These are phyloP conservation scores for Leonotis leonurus DNA, from an alignment of 257 asterid species.

Conservation along the genomic window DNA sequence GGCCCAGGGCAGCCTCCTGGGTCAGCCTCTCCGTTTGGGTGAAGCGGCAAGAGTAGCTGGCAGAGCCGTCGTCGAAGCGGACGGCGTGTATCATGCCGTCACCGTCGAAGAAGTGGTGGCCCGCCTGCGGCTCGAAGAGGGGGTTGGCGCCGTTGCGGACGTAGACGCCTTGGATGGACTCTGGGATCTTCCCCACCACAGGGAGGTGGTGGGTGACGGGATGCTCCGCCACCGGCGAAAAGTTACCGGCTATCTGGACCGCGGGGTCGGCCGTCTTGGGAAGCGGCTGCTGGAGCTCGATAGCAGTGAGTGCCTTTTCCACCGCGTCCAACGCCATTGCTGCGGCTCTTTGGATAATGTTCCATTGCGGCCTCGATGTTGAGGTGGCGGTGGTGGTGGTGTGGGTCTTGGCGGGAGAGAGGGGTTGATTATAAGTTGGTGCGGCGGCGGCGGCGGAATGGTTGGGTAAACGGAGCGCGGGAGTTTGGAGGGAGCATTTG, in stretches of 20 bases:
- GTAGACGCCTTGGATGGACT: constrained; percentile 60
- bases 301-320: constrained; percentile 45
- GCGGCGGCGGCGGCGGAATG: constrained; percentile 17
- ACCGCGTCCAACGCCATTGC: constrained; percentile 70
- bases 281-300: constrained; percentile 53
- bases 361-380: constrained; percentile 37
- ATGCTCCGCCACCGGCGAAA: constrained; percentile 84
- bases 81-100: constrained; percentile 95
- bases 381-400: neutral
- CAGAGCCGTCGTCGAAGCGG: constrained; percentile 36
- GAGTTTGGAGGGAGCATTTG: constrained; percentile 46
- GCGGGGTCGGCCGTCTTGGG: constrained; percentile 80
- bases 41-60: constrained; percentile 68
- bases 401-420: constrained; percentile 6
- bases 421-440: constrained; percentile 12
- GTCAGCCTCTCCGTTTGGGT: constrained; percentile 62
- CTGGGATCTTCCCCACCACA: constrained; percentile 59
- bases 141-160: constrained; percentile 95
- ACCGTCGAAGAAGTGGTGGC: constrained; percentile 94
- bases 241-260: constrained; percentile 78
- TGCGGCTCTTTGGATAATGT: constrained; percentile 55
- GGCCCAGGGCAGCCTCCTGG: constrained; percentile 65
- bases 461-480: constrained; percentile 40
- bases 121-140: constrained; percentile 65
- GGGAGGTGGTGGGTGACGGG: constrained; percentile 46